Evolutionary conservation across 768 basidiomycete genomes (phyloP).

Genomic region (Mycena sanguinolenta): DNA sequence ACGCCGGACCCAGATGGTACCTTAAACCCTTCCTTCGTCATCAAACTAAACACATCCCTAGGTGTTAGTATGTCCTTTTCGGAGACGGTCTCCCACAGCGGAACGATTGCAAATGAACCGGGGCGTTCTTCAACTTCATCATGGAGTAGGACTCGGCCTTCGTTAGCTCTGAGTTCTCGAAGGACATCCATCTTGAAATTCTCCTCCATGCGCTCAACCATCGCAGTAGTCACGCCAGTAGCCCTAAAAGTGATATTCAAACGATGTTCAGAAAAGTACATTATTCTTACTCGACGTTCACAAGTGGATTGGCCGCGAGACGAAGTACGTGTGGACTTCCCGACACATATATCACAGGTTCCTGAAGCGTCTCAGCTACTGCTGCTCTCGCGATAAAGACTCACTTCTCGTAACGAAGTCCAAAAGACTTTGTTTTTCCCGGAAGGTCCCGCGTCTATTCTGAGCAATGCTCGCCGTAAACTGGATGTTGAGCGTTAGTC

Average conservation of each 20-base stretch:
- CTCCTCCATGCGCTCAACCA: constrained; percentile 93
- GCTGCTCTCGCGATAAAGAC: constrained; percentile 26
- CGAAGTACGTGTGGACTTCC: constrained; percentile 93
- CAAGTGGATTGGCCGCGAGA: constrained; percentile 86
- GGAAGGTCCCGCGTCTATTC: constrained; percentile 86
- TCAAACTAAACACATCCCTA: constrained; percentile 82
- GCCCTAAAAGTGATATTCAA: constrained; percentile 64
- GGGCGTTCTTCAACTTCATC: constrained; percentile 96
- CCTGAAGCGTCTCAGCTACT: constrained; percentile 57
- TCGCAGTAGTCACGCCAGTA: constrained; percentile 90
- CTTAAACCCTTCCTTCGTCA: constrained; percentile 82
- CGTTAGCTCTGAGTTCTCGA: constrained; percentile 76
- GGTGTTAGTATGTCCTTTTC: constrained; percentile 91
- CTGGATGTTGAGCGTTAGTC: constrained; percentile 52
- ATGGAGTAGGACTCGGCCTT: constrained; percentile 89
- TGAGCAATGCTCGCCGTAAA: constrained; percentile 79
- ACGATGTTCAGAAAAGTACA: neutral
- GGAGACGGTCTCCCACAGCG: constrained; percentile 92
- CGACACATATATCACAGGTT: constrained; percentile 92
- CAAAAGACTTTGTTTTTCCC: constrained; percentile 85
- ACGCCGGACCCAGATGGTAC: constrained; percentile 53
- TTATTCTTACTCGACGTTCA: constrained; percentile 90
- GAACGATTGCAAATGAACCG: constrained; percentile 90
- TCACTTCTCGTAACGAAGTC: constrained; percentile 94
- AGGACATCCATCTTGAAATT: constrained; percentile 91